Evolutionary conservation across 179 eudicot genomes (phyloP).

Genomic region (Beta corolliflora): DNA sequence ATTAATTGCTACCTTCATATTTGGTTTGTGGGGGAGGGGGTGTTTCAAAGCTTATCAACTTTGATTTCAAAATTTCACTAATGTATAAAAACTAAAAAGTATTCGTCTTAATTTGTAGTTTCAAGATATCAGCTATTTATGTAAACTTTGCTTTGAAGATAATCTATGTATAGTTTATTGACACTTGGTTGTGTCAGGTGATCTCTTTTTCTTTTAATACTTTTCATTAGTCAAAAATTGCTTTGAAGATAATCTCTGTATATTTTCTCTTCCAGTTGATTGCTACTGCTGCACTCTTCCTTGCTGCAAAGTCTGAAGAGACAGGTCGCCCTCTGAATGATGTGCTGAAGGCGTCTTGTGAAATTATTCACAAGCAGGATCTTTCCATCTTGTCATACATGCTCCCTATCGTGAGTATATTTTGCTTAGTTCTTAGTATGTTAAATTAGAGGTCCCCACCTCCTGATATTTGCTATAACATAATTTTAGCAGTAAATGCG

Average conservation of each 20-base stretch:
- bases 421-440: not conserved
- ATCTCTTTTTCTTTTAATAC: not conserved
- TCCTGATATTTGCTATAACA: not conserved
- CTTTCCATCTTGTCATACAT: constrained; percentile 56
- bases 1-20: not conserved
- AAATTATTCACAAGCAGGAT: constrained; percentile 76
- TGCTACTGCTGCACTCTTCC: constrained; percentile 92
- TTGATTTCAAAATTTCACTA: not conserved
- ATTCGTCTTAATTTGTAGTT: not conserved
- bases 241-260: constrained; percentile 6
- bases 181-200: not conserved
- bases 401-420: constrained; percentile 72
- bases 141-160: too few relatives aligned
- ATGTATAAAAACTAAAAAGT: not conserved
- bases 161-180: too few relatives aligned
- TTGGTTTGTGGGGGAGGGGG: not conserved
- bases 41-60: not conserved
- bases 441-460: not conserved
- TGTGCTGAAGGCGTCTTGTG: constrained; percentile 77
- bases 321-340: constrained; percentile 78
- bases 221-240: not conserved
- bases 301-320: constrained; percentile 96
- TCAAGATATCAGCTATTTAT: not conserved
- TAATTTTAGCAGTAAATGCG: not conserved
- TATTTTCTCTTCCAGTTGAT: constrained; percentile 61